Evolutionary conservation across 495 filamentous ascomycete genomes (phyloP).

Genomic region (Penicillium waksmanii): DNA sequence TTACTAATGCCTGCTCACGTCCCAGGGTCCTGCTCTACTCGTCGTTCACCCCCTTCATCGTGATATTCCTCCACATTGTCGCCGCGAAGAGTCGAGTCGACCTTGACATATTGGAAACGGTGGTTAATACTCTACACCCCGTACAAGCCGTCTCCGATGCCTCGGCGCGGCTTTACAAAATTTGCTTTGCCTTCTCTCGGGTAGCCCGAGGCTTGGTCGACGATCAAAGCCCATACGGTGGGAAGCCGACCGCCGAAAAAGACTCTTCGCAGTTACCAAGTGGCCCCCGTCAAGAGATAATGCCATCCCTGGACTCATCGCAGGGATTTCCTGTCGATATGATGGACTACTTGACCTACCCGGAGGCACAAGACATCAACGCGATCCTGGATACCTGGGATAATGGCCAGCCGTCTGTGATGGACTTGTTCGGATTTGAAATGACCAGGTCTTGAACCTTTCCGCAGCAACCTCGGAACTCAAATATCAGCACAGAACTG

Average conservation of each 20-base stretch:
- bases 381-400: slow-evolving; percentile 15
- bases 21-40: slow-evolving; percentile 26
- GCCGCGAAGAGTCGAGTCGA: slow-evolving; percentile 21
- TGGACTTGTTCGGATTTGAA: slow-evolving; percentile 12
- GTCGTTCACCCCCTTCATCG: slow-evolving; percentile 31
- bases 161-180: slow-evolving; percentile 21
- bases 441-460: background rate
- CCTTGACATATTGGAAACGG: slow-evolving; percentile 23
- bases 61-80: slow-evolving; percentile 31
- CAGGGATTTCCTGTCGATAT: slow-evolving; percentile 14
- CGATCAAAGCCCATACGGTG: slow-evolving; percentile 3
- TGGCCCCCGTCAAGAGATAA: background rate
- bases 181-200: slow-evolving; percentile 23
- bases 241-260: background rate
- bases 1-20: background rate
- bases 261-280: slow-evolving; percentile 1
- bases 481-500: too few relatives aligned
- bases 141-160: slow-evolving; percentile 15
- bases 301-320: background rate
- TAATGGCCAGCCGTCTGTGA: slow-evolving; percentile 11
- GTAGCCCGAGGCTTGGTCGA: slow-evolving; percentile 13
- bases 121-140: slow-evolving; percentile 21
- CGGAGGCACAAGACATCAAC: slow-evolving; percentile 14
- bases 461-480: background rate
- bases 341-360: slow-evolving; percentile 18